A percentile compares a stretch with the other conserved stretches of the same genome.
Conservation (phyloP, 345 rosid species). For the Bruguiera sexangula region DNA sequence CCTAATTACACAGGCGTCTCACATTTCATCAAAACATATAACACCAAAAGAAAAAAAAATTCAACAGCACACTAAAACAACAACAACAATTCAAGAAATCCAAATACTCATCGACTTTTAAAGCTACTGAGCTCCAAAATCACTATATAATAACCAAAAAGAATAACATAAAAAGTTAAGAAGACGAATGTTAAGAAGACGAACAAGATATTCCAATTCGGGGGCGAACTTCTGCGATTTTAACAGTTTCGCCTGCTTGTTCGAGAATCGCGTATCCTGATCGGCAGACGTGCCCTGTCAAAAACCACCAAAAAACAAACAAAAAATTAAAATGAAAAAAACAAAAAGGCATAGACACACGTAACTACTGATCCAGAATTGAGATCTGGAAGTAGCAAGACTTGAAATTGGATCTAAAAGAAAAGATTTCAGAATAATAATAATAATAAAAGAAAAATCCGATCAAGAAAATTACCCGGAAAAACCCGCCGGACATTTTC, state of each 20-base stretch:
- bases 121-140: background rate
- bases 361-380: background rate
- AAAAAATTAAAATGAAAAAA: slow-evolving; percentile 1
- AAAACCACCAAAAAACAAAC: background rate
- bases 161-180: background rate
- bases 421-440: no score
- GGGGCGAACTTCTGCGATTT: slow-evolving; percentile 91
- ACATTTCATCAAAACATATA: background rate
- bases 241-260: slow-evolving; percentile 92
- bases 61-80: background rate
- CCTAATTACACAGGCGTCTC: slow-evolving; percentile 36
- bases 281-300: slow-evolving; percentile 92
- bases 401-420: background rate
- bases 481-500: slow-evolving; percentile 34
- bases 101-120: background rate
- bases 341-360: background rate
- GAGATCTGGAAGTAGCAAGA: slow-evolving; percentile 4
- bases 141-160: background rate
- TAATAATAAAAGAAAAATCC: background rate
- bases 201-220: slow-evolving; percentile 79
- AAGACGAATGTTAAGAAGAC: slow-evolving; percentile 37
- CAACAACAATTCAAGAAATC: background rate
- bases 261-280: slow-evolving; percentile 96
- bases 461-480: slow-evolving; percentile 12
- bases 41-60: background rate